These are phyloP conservation scores for Botryotinia narcissicola DNA, from an alignment of 2,329 filamentous ascomycete genomes.

Conservation along the genomic window DNA sequence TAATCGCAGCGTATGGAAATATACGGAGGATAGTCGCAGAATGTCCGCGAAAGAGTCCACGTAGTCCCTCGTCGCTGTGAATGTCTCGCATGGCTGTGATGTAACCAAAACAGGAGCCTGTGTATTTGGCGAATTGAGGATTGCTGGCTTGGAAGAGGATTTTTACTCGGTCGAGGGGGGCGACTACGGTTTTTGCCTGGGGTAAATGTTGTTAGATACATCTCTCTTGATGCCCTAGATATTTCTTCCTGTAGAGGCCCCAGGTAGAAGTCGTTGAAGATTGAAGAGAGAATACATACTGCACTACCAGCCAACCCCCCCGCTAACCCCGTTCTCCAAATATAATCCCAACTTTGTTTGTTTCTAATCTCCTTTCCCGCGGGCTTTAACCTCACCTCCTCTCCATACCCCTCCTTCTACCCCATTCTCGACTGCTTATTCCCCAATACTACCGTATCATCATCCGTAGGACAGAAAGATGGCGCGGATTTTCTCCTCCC, in stretches of 20 bases:
- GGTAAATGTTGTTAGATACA: neutral
- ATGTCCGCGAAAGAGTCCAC: constrained; percentile 87
- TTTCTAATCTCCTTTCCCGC: constrained; percentile 36
- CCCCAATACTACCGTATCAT: constrained; percentile 48
- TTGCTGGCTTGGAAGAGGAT: constrained; percentile 97
- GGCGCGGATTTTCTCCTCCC: constrained; percentile 35
- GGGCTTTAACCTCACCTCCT: neutral
- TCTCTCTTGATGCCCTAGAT: neutral
- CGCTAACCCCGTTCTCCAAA: constrained; percentile 78
- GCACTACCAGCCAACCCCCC: constrained; percentile 90
- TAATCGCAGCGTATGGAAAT: constrained; percentile 96
- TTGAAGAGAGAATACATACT: constrained; percentile 48
- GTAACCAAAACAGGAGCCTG: constrained; percentile 83
- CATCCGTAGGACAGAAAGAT: constrained; percentile 50
- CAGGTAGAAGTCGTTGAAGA: too few species aligned
- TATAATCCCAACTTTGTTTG: constrained; percentile 78
- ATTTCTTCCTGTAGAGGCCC: neutral
- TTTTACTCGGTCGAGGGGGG: constrained; percentile 94
- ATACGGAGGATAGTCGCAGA: constrained; percentile 91
- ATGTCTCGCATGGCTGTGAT: constrained; percentile 82
- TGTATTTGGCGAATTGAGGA: constrained; percentile 90
- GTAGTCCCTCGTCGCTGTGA: constrained; percentile 67
- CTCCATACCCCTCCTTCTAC: neutral
- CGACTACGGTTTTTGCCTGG: constrained; percentile 92
- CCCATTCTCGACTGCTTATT: neutral